phyloP scores from a whole-genome alignment of 2,329 filamentous ascomycete species.

The Talaromyces sp. region DNA sequence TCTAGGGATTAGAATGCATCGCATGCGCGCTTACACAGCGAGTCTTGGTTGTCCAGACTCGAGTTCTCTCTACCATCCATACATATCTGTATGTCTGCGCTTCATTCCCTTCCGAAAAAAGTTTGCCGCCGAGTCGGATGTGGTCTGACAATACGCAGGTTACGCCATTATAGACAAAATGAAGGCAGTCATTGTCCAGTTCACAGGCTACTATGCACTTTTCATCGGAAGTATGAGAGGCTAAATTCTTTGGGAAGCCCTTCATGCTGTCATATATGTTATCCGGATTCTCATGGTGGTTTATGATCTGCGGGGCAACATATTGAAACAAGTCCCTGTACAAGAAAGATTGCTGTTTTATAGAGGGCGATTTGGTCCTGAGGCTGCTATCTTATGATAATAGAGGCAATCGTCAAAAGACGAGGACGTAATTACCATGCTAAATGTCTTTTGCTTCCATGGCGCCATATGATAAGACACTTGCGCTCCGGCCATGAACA shows the following conservation, averaged over 20 bases:
- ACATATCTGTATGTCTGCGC: background rate
- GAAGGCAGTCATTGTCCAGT: constrained; percentile 5
- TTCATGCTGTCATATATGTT: constrained; percentile 7
- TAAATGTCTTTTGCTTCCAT: background rate
- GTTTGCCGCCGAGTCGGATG: constrained; percentile 7
- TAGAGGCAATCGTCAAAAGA: background rate
- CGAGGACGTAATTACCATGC: constrained; percentile 3
- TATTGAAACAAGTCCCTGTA: constrained; percentile 13
- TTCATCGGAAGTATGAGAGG: constrained; percentile 1
- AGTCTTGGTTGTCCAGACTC: background rate
- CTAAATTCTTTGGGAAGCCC: background rate
- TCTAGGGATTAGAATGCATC: constrained; percentile 12
- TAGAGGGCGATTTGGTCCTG: background rate
- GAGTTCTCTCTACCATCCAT: constrained; percentile 6
- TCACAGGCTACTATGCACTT: constrained; percentile 3
- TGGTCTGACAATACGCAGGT: constrained; percentile 2
- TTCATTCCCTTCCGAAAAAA: background rate
- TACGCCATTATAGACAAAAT: constrained; percentile 5
- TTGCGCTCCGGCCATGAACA: constrained; percentile 9
- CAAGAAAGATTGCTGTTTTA: background rate
- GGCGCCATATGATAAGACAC: constrained; percentile 6
- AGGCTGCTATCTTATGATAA: background rate
- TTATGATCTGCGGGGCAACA: background rate
- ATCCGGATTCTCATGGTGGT: constrained; percentile 1
- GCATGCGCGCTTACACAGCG: constrained; percentile 4